phyloP scores from a whole-genome alignment of 2,329 filamentous ascomycete species.

The Hypoxylon sp. region DNA sequence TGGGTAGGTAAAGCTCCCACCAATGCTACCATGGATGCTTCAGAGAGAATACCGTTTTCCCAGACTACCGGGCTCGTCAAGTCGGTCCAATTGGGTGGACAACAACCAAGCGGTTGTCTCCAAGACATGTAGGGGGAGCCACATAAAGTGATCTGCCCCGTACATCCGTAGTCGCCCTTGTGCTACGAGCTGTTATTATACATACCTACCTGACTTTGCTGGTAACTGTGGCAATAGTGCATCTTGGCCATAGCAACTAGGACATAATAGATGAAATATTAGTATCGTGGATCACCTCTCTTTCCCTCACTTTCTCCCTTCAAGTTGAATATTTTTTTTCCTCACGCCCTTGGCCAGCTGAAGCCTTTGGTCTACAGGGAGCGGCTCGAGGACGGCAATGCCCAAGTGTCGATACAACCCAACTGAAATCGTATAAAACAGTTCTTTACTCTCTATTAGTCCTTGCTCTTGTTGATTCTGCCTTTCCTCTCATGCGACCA shows the following conservation, averaged over 20 bases:
- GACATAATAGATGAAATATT: slow-evolving; percentile 43
- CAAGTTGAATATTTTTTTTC: slow-evolving; percentile 41
- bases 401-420: slow-evolving; percentile 42
- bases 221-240: slow-evolving; percentile 45
- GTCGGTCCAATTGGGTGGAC: slow-evolving; percentile 41
- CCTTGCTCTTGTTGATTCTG: slow-evolving; percentile 35
- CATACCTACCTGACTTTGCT: slow-evolving; percentile 41
- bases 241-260: slow-evolving; percentile 45
- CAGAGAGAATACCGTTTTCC: slow-evolving; percentile 35
- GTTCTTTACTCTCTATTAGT: slow-evolving; percentile 44
- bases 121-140: slow-evolving; percentile 52
- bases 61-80: slow-evolving; percentile 40
- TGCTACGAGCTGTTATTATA: slow-evolving; percentile 51
- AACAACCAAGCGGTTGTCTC: slow-evolving; percentile 42
- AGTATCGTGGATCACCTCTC: slow-evolving; percentile 40
- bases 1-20: slow-evolving; percentile 11
- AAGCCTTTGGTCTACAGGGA: slow-evolving; percentile 44
- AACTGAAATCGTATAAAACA: slow-evolving; percentile 49
- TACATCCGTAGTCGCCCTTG: slow-evolving; percentile 51
- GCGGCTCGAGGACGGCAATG: slow-evolving; percentile 38
- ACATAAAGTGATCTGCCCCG: slow-evolving; percentile 54
- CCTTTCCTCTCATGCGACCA: slow-evolving; percentile 31
- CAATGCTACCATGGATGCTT: slow-evolving; percentile 26
- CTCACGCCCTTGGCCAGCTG: slow-evolving; percentile 35
- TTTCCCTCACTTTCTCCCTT: slow-evolving; percentile 45